Percentiles rank a stretch among this genome's conserved stretches.
These are phyloP conservation scores for Microsporum ferrugineum DNA, from an alignment of 2,329 filamentous ascomycete genomes.

Conservation along the genomic window DNA sequence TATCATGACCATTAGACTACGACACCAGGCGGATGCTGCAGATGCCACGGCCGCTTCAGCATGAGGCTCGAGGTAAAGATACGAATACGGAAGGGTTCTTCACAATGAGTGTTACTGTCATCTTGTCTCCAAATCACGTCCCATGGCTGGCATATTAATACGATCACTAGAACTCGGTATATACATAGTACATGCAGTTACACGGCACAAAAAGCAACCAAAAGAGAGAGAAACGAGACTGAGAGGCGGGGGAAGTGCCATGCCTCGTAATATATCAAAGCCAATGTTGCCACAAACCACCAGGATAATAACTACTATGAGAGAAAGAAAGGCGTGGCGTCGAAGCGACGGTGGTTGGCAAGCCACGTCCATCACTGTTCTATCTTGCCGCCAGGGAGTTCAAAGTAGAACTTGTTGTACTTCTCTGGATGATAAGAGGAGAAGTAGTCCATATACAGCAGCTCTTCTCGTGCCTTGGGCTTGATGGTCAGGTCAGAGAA, in stretches of 20 bases:
- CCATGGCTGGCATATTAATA: no score
- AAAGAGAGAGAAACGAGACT: no score
- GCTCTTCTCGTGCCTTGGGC: neutral
- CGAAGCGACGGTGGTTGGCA: neutral
- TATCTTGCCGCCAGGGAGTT: neutral
- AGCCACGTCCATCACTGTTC: neutral
- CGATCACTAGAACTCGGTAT: no score
- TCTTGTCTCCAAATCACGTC: no score
- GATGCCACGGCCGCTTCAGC: neutral
- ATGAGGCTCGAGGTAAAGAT: neutral
- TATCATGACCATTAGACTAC: neutral
- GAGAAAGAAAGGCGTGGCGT: neutral
- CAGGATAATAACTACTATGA: neutral
- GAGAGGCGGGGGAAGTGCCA: neutral
- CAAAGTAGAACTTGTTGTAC: conserved; percentile 5
- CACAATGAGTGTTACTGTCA: neutral
- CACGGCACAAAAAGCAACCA: no score
- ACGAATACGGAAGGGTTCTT: neutral
- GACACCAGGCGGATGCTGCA: neutral
- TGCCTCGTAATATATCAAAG: neutral
- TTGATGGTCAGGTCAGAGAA: conserved; percentile 7
- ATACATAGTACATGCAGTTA: no score
- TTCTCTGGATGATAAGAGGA: conserved; percentile 4
- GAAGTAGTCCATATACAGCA: conserved; percentile 4
- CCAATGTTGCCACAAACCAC: neutral